Evolutionary conservation across 805 yeast species (phyloP), one percentile per base, ranked within the genome.

Genomic region (Pichia manshurica): DNA sequence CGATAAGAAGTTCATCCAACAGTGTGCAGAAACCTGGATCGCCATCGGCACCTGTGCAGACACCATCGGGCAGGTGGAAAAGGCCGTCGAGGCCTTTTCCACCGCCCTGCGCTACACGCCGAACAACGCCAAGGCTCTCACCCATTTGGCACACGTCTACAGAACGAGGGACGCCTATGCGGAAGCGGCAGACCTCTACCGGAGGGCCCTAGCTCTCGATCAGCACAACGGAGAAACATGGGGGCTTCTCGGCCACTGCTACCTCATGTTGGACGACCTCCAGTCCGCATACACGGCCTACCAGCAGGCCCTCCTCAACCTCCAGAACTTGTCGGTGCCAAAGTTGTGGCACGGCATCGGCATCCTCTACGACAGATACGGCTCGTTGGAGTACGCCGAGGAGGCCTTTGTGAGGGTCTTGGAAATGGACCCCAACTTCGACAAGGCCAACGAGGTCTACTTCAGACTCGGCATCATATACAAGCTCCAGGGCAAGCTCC

Each of bases 341-440:
- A 89, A 89, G 63, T 77, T 93, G 56, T 93, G 99, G 99, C 97
- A 93, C 67, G 99, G 99, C 0, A 91, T 93, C 55, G 99, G 99
- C 32, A 93, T 93, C 50, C 74, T 93, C 51, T 93, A 93, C 65
- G 99, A 93, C 66, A 75, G 99, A 46, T 93, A 93, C 65, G 99
- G 98, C 23, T 86, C 96, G 5, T 70, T 91, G 54, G 98, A 91
- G 68, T 93, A 91, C 60, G 99, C 99, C 3, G 99, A 93, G 66
- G 99, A 93, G 67, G 98, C 99, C 4, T 91, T 93, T 69, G 95
- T 95, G 37, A 81, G 96, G 58, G 99, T 93, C 12, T 72, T 93
- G 64, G 96, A 90, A 64, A 79, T 93, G 73, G 98, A 93, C 67
- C 96, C 97, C 42, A 82, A 87, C 62, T 91, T 93, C 59, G 98